Evolutionary conservation across 108 stramenopile species (phyloP), one percentile per base, ranked within the genome.

Genomic region (Pseudonitzschia delicatissima): DNA sequence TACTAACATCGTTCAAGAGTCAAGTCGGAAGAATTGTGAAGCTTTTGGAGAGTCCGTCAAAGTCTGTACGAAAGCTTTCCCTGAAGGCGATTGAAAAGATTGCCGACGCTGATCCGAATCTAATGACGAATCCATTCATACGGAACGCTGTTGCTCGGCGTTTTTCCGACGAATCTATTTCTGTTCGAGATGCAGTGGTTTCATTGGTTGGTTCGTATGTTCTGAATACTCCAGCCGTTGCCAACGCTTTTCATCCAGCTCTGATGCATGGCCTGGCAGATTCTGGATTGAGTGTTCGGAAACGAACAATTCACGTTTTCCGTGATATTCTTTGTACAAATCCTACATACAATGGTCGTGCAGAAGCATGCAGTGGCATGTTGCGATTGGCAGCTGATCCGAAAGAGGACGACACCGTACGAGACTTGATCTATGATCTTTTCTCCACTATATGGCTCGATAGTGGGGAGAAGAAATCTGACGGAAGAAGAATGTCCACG

Each of bases 321-420:
- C 76, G 88, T 34, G 89, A 87, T 52, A 74, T 96, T 28, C 80
- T 98, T 45, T 72, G 85, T 23, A 67, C 79, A 34, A 81, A 92
- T 49, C 90, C 93, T n/a, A 52, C 72, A 27, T 95, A 95, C 71
- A 67, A 75, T 55, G 85, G 87, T 31, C 78, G 94, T 52, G 83
- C 89, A 12, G 74, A 68, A 18, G 92, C 86, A 17, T 92, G 90
- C 64, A 74, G 76, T 35, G 66, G 53, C 12, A 81, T 96, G 80
- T 68, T 98, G 31, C 74, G 87, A 66, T 71, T 92, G 18, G 89
- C 88, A 40, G 80, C 82, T 34, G 84, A 96, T 67, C 89, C 88
- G 21, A 95, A 96, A 67, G 97, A 98, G 67, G 97, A 98, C 70
- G 97, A 98, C 61, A 73, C 74, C 1, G 93, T 98, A 4, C 87